Percentiles rank a stretch among this genome's conserved stretches.
phyloP scores from a whole-genome alignment of 768 basidiomycete genomes.

The Sarcomyxa edulis region DNA sequence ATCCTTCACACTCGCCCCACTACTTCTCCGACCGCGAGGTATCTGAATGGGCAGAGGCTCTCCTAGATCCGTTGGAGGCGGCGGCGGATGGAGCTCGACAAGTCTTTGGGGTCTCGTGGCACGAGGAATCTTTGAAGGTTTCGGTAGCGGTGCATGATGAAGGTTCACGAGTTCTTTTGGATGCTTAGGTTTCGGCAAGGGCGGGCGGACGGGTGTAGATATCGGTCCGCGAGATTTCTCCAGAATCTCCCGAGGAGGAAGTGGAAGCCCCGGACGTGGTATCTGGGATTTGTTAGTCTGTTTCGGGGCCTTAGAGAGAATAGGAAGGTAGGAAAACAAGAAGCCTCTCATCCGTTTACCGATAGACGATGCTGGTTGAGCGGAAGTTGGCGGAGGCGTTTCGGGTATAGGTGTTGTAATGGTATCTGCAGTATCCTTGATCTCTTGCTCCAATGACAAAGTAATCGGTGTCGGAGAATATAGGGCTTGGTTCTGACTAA shows the following conservation, averaged over 20 bases:
- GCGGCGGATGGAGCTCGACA: slow-evolving; percentile 48
- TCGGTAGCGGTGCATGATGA: slow-evolving; percentile 43
- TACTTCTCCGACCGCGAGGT: slow-evolving; percentile 46
- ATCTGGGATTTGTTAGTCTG: slow-evolving; percentile 14
- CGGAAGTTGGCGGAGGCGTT: slow-evolving; percentile 6
- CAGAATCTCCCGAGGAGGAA: slow-evolving; percentile 50
- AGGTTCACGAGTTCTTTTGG: slow-evolving; percentile 67
- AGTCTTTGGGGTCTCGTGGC: slow-evolving; percentile 35
- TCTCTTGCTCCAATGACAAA: neutral
- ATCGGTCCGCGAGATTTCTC: slow-evolving; percentile 50
- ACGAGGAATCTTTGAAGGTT: slow-evolving; percentile 39
- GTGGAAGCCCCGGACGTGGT: slow-evolving; percentile 38
- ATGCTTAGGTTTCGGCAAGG: slow-evolving; percentile 35
- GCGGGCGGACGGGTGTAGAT: slow-evolving; percentile 51
- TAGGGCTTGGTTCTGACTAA: slow-evolving; percentile 21
- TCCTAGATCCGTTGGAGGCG: slow-evolving; percentile 24
- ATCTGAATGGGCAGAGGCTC: slow-evolving; percentile 14
- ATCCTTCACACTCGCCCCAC: slow-evolving; percentile 70
- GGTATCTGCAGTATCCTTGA: no score
- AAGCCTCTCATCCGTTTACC: slow-evolving; percentile 52
- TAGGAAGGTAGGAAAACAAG: slow-evolving; percentile 58
- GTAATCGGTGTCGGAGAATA: slow-evolving; percentile 1
- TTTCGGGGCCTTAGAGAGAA: slow-evolving; percentile 32
- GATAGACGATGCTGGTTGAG: slow-evolving; percentile 25
- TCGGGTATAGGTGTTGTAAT: slow-evolving; percentile 1